Evolutionary conservation across 2,329 filamentous ascomycete species (phyloP).

Genomic region (Tolypocladium capitatum): DNA sequence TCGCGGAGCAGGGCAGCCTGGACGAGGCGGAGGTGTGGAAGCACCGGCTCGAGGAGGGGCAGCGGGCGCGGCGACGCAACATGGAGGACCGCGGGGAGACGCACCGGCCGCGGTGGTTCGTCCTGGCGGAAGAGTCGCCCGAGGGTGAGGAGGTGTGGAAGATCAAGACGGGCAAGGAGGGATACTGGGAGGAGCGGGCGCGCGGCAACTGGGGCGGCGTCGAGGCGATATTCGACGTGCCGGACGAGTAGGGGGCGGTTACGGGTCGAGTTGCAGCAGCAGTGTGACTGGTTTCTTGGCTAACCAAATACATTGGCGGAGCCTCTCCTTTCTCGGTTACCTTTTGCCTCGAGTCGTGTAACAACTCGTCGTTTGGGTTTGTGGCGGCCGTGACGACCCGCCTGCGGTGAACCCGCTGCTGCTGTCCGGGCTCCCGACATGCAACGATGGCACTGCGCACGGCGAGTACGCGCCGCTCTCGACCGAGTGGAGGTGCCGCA

Average conservation of each 20-base stretch:
- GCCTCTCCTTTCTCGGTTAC: neutral
- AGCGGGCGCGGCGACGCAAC: constrained; percentile 59
- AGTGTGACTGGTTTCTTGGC: neutral
- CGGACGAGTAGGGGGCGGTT: constrained; percentile 10
- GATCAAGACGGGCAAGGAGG: constrained; percentile 66
- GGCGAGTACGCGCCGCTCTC: no score
- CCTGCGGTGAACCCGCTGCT: no score
- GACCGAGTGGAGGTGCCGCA: no score
- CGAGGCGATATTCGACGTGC: constrained; percentile 33
- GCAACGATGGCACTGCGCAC: no score
- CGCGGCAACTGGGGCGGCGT: constrained; percentile 52
- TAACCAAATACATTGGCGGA: neutral
- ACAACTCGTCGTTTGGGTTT: neutral
- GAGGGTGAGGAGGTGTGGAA: constrained; percentile 60
- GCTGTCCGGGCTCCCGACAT: neutral
- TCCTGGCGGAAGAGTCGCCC: constrained; percentile 45
- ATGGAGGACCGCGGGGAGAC: constrained; percentile 62
- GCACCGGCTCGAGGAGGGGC: constrained; percentile 70
- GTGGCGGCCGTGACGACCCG: no score
- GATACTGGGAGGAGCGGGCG: constrained; percentile 83
- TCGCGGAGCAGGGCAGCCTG: constrained; percentile 67
- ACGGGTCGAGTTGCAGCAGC: neutral
- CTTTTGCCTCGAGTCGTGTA: neutral
- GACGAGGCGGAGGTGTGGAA: constrained; percentile 79
- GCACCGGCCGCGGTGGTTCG: constrained; percentile 76